Evolutionary conservation across 257 asterid species (phyloP), one percentile per base, ranked within the genome.

Genomic region (Gentiana macrophylla): DNA sequence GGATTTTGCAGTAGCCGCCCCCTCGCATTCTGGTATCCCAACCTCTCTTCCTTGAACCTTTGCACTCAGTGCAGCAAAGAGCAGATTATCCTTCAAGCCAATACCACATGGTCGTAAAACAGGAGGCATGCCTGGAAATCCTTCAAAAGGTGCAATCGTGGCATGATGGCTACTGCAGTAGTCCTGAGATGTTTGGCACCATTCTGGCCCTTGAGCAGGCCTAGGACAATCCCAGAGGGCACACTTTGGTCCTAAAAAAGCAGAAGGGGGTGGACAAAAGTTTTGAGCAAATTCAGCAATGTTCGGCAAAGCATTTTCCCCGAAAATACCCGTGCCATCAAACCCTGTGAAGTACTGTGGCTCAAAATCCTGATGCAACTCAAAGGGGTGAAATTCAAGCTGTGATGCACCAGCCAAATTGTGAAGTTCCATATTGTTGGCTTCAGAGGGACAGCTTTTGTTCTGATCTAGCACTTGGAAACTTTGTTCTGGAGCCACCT

Each of bases 1-100:
- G 60, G 97, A 87, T 74, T 85, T 91, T 68, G 98, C 62, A 33
- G 98, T 87, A 63, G 98, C 98, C 68, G 98, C 98, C 64, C 98
- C 98, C 72, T 81, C 94, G 51, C 98, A 91, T 67, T 87, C 95
- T 4, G 98, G 98, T 66, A 91, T 60, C 13, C 97, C 98, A 33
- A 87, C 98, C 48, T 80, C 86, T 74, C 83, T 84, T 52, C 91
- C 97, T 55, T 56, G 86, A 8, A 93, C 81, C 76, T 84, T 91
- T 11, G 95, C 90, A 72, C 77, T 75, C 45, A 91, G 94, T 48
- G 98, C 97, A 50, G 93, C 80, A 79, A 84, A 91, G 56, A 91
- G 94, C 56, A 91, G 69, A 77, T 76, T 87, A 69, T 91, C 98
- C 84, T 91, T 91, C 62, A 91, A 78, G 66, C 90, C 94, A 51